Conservation (phyloP, 768 basidiomycete genomes). For the Rhodotorula taiwanensis region DNA sequence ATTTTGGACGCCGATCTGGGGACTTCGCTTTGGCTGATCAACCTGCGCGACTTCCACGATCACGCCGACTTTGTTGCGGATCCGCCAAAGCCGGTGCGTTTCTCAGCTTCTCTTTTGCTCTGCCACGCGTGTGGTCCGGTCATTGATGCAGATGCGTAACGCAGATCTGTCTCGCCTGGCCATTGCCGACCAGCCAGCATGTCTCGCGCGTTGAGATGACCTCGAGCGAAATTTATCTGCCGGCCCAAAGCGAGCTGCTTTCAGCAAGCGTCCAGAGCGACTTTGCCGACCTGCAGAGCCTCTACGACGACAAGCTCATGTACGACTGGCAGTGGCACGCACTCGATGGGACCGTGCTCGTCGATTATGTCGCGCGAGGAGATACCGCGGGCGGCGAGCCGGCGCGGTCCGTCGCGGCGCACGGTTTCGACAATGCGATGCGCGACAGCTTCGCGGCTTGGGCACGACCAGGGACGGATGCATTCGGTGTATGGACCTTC, state of each 20-base stretch:
- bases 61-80: constrained; percentile 3
- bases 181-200: background rate
- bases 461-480: too few relatives aligned
- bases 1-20: background rate
- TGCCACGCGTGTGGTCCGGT: background rate
- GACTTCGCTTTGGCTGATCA: constrained; percentile 2
- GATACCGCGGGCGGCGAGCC: too few relatives aligned
- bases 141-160: too few relatives aligned
- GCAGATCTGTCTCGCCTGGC: constrained; percentile 13
- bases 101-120: background rate
- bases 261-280: too few relatives aligned
- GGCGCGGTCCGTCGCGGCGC: too few relatives aligned
- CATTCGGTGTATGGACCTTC: too few relatives aligned
- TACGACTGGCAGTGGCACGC: too few relatives aligned
- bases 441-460: too few relatives aligned
- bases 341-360: too few relatives aligned
- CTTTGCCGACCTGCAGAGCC: background rate
- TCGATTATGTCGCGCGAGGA: too few relatives aligned
- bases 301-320: too few relatives aligned
- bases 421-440: too few relatives aligned
- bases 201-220: constrained; percentile 16
- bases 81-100: constrained; percentile 8
- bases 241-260: background rate
- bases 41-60: background rate
- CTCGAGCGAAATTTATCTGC: constrained; percentile 14